Conservation (phyloP, 306 rosid species). For the Fragaria iinumae region DNA sequence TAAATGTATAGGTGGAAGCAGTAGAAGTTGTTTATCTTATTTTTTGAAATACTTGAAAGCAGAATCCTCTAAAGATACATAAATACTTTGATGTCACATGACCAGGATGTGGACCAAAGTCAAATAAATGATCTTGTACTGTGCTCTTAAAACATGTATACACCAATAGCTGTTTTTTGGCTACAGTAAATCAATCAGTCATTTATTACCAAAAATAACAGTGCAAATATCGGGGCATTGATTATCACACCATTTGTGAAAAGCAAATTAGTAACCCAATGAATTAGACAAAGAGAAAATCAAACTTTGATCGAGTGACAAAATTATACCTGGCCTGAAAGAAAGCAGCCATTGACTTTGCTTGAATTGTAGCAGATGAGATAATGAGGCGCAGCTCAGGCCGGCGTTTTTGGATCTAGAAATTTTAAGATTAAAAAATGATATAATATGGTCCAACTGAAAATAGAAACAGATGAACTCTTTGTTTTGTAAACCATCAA, state of each 20-base stretch:
- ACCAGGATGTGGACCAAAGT: background rate
- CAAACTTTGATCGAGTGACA: conserved; percentile 2
- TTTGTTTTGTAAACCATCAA: conserved; percentile 12
- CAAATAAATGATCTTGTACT: background rate
- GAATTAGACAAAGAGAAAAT: conserved; percentile 4
- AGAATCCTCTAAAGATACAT: background rate
- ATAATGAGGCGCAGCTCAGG: conserved; percentile 83
- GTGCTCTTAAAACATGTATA: background rate
- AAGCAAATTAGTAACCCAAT: background rate
- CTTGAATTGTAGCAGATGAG: conserved; percentile 95
- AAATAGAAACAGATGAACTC: background rate
- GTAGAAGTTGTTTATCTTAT: background rate
- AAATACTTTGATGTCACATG: background rate
- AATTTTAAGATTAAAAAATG: conserved; percentile 23
- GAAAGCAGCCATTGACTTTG: conserved; percentile 79
- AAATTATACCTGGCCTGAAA: conserved; percentile 61
- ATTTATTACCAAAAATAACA: background rate
- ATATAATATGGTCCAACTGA: background rate
- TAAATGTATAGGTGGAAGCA: background rate
- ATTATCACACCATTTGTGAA: background rate
- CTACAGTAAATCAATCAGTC: background rate
- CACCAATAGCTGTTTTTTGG: background rate
- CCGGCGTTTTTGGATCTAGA: conserved; percentile 81
- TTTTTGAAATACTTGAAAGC: background rate
- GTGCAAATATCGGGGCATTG: background rate